Conservation (phyloP, 371 early-diverging fungal genomes). For the Fennellomyces sp. region DNA sequence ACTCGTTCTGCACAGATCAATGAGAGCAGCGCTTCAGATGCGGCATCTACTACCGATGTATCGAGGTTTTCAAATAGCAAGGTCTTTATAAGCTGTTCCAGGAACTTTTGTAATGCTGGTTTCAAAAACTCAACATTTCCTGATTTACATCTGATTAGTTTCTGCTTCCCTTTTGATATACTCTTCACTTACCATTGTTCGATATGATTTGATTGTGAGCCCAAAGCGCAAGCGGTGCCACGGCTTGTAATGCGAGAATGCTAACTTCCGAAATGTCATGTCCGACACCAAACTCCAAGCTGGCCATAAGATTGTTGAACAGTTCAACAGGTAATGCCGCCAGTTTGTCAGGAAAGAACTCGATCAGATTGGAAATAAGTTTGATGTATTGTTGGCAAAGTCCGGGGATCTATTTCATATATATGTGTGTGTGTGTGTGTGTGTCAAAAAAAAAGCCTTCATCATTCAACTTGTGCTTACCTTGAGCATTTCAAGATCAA, state of each 20-base stretch:
- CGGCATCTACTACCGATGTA: slow-evolving; percentile 58
- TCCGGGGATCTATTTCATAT: slow-evolving; percentile 60
- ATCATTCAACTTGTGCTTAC: slow-evolving; percentile 26
- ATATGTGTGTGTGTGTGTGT: too few species aligned
- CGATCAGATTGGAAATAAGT: slow-evolving; percentile 67
- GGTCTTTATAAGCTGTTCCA: slow-evolving; percentile 55
- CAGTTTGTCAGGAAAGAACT: slow-evolving; percentile 70
- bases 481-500: slow-evolving; percentile 74
- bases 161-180: neutral
- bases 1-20: slow-evolving; percentile 60
- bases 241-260: slow-evolving; percentile 64
- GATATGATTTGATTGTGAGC: slow-evolving; percentile 38
- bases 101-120: slow-evolving; percentile 56
- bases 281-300: slow-evolving; percentile 68
- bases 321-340: slow-evolving; percentile 55
- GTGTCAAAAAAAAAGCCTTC: neutral
- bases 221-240: slow-evolving; percentile 62
- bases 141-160: slow-evolving; percentile 5
- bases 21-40: slow-evolving; percentile 62
- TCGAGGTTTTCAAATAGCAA: slow-evolving; percentile 67
- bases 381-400: slow-evolving; percentile 71
- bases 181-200: slow-evolving; percentile 5
- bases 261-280: slow-evolving; percentile 65
- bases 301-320: slow-evolving; percentile 62
- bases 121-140: slow-evolving; percentile 32